Conservation (phyloP, 2,329 filamentous ascomycete genomes). For the Colletotrichum sp. region DNA sequence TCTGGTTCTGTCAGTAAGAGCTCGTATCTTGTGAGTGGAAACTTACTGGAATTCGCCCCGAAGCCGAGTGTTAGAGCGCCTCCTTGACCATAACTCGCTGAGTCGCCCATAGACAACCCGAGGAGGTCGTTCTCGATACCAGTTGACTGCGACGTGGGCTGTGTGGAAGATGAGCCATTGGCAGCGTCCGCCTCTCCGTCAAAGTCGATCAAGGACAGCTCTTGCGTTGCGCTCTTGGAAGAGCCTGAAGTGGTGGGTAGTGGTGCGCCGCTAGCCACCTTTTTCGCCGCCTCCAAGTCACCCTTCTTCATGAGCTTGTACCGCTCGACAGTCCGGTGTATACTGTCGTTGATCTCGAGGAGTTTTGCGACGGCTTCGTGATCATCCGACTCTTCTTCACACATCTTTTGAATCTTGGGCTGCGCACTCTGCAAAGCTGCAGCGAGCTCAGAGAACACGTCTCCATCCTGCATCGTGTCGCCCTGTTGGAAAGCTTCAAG, state of each 20-base stretch:
- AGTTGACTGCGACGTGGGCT: constrained; percentile 54
- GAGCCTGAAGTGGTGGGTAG: constrained; percentile 27
- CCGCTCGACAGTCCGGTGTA: constrained; percentile 93
- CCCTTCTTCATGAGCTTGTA: constrained; percentile 98
- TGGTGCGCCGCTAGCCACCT: constrained; percentile 80
- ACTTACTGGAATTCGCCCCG: constrained; percentile 70
- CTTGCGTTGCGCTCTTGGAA: constrained; percentile 68
- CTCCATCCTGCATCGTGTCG: constrained; percentile 74
- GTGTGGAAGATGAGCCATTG: constrained; percentile 37
- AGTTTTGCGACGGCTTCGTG: constrained; percentile 94
- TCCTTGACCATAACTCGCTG: constrained; percentile 69
- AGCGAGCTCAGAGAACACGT: constrained; percentile 83
- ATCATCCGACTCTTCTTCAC: constrained; percentile 97
- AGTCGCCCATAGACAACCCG: constrained; percentile 81
- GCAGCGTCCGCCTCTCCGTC: constrained; percentile 66
- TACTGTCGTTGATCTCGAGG: constrained; percentile 97
- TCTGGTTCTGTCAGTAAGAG: constrained; percentile 47
- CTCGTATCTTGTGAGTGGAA: neutral
- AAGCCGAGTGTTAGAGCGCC: constrained; percentile 87
- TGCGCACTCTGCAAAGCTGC: constrained; percentile 90
- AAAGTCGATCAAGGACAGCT: constrained; percentile 94
- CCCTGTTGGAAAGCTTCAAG: constrained; percentile 83
- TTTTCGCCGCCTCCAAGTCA: constrained; percentile 82
- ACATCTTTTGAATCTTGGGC: constrained; percentile 99
- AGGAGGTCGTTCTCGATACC: constrained; percentile 90